A percentile compares a stretch with the other conserved stretches of the same genome.
Conservation (phyloP, 2,329 filamentous ascomycete species). For the Hypoxylon sp. region DNA sequence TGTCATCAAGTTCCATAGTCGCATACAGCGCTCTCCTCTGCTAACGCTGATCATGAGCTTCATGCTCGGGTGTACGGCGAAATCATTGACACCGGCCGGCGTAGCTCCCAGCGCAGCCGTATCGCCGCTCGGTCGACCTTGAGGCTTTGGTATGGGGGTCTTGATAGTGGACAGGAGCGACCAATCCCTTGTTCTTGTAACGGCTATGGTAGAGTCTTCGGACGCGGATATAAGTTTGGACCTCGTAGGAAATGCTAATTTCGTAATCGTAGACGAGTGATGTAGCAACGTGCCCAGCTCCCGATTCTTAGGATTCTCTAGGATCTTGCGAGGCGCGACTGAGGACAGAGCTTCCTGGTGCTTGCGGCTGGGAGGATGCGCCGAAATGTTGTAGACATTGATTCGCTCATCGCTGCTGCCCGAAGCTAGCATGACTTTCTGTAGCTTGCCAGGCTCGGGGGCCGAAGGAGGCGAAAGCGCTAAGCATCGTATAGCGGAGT, state of each 20-base stretch:
- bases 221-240: constrained; percentile 89
- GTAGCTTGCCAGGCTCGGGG: constrained; percentile 71
- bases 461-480: constrained; percentile 84
- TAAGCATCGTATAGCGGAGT: constrained; percentile 89
- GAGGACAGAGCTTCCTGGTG: constrained; percentile 74
- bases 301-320: constrained; percentile 88
- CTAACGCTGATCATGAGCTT: constrained; percentile 96
- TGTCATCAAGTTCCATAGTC: constrained; percentile 96
- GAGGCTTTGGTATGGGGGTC: constrained; percentile 84
- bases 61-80: constrained; percentile 95
- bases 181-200: constrained; percentile 92
- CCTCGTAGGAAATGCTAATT: constrained; percentile 84
- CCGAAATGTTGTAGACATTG: constrained; percentile 92
- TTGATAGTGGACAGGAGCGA: constrained; percentile 89
- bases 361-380: constrained; percentile 71
- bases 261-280: constrained; percentile 85
- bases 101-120: constrained; percentile 86
- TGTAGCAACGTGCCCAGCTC: constrained; percentile 90
- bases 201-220: constrained; percentile 92
- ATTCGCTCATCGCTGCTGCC: constrained; percentile 95
- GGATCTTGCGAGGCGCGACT: constrained; percentile 79
- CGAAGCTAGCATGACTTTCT: constrained; percentile 90
- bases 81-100: constrained; percentile 92
- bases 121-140: constrained; percentile 88
- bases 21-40: constrained; percentile 90